Percentiles rank a stretch among this genome's conserved stretches.
phyloP scores from a whole-genome alignment of 2,329 filamentous ascomycete species.

The Aspergillus sp. region DNA sequence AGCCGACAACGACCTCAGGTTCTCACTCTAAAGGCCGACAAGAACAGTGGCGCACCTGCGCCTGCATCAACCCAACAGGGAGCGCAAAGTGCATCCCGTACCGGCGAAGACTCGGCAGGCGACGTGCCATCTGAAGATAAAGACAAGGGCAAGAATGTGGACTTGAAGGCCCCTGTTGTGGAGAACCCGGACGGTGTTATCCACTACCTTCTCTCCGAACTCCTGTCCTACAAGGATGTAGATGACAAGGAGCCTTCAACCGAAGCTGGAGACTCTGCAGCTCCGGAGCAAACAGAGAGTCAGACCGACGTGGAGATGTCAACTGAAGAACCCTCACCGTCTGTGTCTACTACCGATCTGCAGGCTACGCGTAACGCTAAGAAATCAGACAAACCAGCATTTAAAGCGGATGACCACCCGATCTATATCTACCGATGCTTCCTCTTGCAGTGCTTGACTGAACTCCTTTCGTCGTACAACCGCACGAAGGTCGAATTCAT shows the following conservation, averaged over 20 bases:
- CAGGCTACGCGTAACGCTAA: slow-evolving; percentile 49
- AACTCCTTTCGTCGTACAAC: slow-evolving; percentile 88
- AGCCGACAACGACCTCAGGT: slow-evolving; percentile 53
- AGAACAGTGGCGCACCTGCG: slow-evolving; percentile 29
- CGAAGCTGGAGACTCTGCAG: slow-evolving; percentile 27
- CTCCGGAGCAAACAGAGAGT: slow-evolving; percentile 33
- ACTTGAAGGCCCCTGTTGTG: slow-evolving; percentile 78
- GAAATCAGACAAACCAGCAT: slow-evolving; percentile 68
- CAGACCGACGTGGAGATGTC: slow-evolving; percentile 53
- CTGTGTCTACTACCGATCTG: slow-evolving; percentile 31
- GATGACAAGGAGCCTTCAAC: slow-evolving; percentile 71
- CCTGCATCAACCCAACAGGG: slow-evolving; percentile 22
- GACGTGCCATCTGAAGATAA: slow-evolving; percentile 25
- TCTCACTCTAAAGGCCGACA: slow-evolving; percentile 53
- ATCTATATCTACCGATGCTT: slow-evolving; percentile 98
- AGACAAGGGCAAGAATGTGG: slow-evolving; percentile 57
- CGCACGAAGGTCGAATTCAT: slow-evolving; percentile 98
- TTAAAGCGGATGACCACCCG: slow-evolving; percentile 89
- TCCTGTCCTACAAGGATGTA: slow-evolving; percentile 88
- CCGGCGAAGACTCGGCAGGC: slow-evolving; percentile 27
- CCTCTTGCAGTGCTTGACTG: slow-evolving; percentile 84
- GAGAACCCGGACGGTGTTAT: slow-evolving; percentile 94
- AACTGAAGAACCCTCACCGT: slow-evolving; percentile 37
- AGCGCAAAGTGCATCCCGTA: slow-evolving; percentile 31
- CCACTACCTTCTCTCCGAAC: slow-evolving; percentile 88